Evolutionary conservation across 352 stramenopile species (phyloP).

Genomic region (Aphanomyces astaci): DNA sequence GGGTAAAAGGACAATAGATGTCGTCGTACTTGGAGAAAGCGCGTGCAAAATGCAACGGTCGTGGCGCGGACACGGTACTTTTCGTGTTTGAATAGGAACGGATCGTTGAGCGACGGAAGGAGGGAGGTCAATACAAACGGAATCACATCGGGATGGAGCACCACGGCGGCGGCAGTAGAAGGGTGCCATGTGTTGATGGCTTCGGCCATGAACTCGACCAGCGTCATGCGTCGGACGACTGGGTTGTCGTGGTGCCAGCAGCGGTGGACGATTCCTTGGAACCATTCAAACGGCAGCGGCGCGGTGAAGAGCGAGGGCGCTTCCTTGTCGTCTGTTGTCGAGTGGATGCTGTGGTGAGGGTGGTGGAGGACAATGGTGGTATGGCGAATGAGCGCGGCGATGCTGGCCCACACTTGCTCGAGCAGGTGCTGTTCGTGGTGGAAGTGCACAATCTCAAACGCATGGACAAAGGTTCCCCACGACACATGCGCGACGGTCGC

Average conservation of each 20-base stretch:
- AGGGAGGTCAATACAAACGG: constrained; percentile 47
- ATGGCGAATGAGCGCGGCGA: constrained; percentile 40
- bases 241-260: constrained; percentile 74
- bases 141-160: constrained; percentile 23
- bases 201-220: constrained; percentile 26
- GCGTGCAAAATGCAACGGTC: constrained; percentile 29
- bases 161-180: constrained; percentile 25
- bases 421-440: constrained; percentile 76
- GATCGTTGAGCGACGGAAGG: constrained; percentile 53
- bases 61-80: constrained; percentile 19
- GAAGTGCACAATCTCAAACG: constrained; percentile 75
- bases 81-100: constrained; percentile 63
- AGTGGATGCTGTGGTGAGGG: neutral
- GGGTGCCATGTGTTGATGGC: neutral
- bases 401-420: constrained; percentile 76
- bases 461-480: constrained; percentile 66
- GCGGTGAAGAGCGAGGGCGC: constrained; percentile 24
- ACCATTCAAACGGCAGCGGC: constrained; percentile 64
- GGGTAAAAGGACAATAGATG: too few relatives aligned
- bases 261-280: constrained; percentile 57
- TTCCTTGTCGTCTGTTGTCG: neutral
- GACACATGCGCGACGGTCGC: constrained; percentile 15
- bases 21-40: constrained; percentile 35
- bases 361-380: constrained; percentile 30
- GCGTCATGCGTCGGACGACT: constrained; percentile 60